These are phyloP conservation scores for Selaginella moellendorffii DNA, from an alignment of 75 land plant species.

Conservation along the genomic window DNA sequence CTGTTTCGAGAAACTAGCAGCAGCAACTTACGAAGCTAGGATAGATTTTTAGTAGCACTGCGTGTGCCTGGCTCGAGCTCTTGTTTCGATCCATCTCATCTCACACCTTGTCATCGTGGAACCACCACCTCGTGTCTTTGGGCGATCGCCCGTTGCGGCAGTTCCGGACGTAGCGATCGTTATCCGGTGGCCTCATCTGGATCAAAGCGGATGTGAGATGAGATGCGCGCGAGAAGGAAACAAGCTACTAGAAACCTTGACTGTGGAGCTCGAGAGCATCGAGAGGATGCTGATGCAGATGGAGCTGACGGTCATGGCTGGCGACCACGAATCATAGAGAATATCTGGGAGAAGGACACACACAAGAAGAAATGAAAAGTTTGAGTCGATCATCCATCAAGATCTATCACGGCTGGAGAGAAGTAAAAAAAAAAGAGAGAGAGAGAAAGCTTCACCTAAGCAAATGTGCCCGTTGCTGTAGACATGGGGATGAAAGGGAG, in stretches of 20 bases:
- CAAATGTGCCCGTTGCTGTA: slow-evolving; percentile 9
- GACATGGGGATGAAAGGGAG: slow-evolving; percentile 1
- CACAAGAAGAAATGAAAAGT: neutral
- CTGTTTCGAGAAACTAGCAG: too few species aligned
- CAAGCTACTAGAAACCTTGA: slow-evolving; percentile 36
- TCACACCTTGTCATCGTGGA: slow-evolving; percentile 93
- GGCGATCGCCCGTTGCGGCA: slow-evolving; percentile 91
- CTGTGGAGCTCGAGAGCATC: slow-evolving; percentile 91
- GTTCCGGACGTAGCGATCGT: slow-evolving; percentile 84
- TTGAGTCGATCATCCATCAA: too few species aligned
- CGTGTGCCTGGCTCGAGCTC: too few species aligned
- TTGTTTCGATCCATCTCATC: too few species aligned
- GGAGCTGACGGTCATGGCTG: slow-evolving; percentile 97
- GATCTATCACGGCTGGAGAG: too few species aligned
- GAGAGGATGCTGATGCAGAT: slow-evolving; percentile 94
- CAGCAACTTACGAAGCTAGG: too few species aligned
- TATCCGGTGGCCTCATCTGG: slow-evolving; percentile 90
- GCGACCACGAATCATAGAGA: slow-evolving; percentile 95
- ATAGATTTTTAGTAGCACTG: too few species aligned
- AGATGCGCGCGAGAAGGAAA: neutral
- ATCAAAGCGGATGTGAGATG: slow-evolving; percentile 1
- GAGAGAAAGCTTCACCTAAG: slow-evolving; percentile 7
- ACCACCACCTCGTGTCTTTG: slow-evolving; percentile 97
- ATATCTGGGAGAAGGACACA: slow-evolving; percentile 39
- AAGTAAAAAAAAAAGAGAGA: slow-evolving; percentile 5